phyloP scores from a whole-genome alignment of 208 protist genomes.

The Acanthamoeba divionensis region DNA sequence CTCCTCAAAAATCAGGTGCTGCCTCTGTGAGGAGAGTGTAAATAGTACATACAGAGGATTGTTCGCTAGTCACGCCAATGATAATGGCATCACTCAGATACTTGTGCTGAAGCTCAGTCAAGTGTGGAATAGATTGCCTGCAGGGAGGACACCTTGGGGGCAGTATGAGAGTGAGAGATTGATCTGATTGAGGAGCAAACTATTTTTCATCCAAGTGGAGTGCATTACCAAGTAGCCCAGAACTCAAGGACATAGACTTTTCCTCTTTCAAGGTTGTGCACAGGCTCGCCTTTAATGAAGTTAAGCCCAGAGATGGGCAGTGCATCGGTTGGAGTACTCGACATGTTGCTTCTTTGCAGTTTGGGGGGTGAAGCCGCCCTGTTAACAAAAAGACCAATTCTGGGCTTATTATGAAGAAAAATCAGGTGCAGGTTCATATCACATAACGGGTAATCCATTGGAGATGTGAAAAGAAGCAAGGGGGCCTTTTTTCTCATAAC shows the following conservation, averaged over 20 bases:
- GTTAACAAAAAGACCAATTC: too few relatives aligned
- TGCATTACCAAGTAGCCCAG: slow-evolving; percentile 2
- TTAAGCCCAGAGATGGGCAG: not conserved
- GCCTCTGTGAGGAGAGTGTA: not conserved
- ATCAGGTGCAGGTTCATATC: too few relatives aligned
- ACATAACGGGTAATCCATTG: too few relatives aligned
- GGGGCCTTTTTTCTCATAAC: too few relatives aligned
- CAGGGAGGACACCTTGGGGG: not conserved
- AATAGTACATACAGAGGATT: not conserved
- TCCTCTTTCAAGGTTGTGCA: not conserved
- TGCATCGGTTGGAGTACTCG: too few relatives aligned
- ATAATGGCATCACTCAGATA: not conserved
- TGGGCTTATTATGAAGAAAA: too few relatives aligned
- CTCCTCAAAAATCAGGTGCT: not conserved
- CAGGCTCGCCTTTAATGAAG: not conserved
- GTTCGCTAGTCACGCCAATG: not conserved
- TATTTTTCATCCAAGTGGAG: not conserved
- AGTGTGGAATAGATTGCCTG: not conserved
- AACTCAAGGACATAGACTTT: slow-evolving; percentile 38
- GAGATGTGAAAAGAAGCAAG: too few relatives aligned
- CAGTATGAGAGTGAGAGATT: too few relatives aligned
- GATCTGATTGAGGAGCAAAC: too few relatives aligned
- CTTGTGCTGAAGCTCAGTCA: slow-evolving; percentile 7
- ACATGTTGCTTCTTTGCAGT: too few relatives aligned
- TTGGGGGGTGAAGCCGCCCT: too few relatives aligned